Base-by-base conservation (phyloP, 1,139 yeast genomes). In the Geotrichum candidum region DNA sequence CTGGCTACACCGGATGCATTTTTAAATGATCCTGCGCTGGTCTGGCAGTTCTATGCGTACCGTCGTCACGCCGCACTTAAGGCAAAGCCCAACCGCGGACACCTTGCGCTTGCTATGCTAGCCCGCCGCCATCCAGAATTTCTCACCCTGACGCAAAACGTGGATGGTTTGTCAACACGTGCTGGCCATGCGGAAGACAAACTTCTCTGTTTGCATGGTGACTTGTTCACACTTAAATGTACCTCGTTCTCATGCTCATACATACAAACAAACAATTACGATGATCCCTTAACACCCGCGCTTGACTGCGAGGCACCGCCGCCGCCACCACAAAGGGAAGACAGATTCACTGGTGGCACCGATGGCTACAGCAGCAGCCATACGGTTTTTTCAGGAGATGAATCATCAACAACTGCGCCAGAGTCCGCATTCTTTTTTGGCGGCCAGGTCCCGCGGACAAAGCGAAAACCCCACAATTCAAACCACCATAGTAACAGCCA, bases 1-100 rank as follows among this genome's bases (percentile, higher is more conserved):
- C 77, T 90, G 59, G 96, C 96, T 6, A 90, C 97, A 0, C 96
- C 96, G 0, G 96, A 90, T 71, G 96, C 96, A 3, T 90, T 90
- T 71, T 83, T 85, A 64, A 78, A 80, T 23, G 92, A 90, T 70
- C 96, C 97, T 0, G 89, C 90, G 0, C 77, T 90, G 29, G 96
- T 90, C 3, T 90, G 97, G 97, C 94, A 88, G 70, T 90, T 88
- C 69, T 90, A 90, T 72, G 80, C 91, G 7, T 83, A 85, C 74
- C 76, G 96, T 64, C 73, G 97, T 58, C 80, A 77, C 61, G 78
- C 78, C 54, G 92, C 96, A 0, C 75, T 89, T 60, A 73, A 75
- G 56, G 91, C 94, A 0, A 73, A 72, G 54, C 96, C 97, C 0
- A 90, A 90, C 68, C 73, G 71, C 22, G 96, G 94, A 0, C 97